Conservation (phyloP, 345 rosid species). For the Murraya paniculata region DNA sequence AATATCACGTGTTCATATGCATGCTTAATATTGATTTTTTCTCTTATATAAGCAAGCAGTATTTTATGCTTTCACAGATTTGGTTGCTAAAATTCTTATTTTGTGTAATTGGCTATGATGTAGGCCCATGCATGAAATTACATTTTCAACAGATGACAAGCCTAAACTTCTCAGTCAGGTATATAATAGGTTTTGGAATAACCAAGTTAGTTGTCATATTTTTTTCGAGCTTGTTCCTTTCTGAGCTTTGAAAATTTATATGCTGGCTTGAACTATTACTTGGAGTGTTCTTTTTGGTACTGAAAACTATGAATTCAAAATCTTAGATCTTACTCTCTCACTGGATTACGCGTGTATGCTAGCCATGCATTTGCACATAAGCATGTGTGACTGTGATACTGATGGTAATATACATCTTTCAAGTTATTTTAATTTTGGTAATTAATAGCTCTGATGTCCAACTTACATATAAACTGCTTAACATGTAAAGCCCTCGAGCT, state of each 20-base stretch:
- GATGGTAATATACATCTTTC: background rate
- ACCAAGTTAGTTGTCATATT: constrained; percentile 6
- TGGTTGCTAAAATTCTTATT: constrained; percentile 17
- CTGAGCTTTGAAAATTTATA: constrained; percentile 5
- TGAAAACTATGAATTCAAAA: constrained; percentile 2
- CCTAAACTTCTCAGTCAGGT: constrained; percentile 98
- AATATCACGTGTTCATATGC: background rate
- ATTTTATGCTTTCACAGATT: background rate
- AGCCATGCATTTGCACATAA: background rate
- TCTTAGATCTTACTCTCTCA: background rate
- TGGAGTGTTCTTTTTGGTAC: constrained; percentile 1
- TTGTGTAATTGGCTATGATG: constrained; percentile 26
- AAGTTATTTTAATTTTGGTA: background rate
- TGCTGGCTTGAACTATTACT: background rate
- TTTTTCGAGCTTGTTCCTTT: constrained; percentile 7
- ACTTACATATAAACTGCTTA: background rate
- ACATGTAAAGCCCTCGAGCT: background rate
- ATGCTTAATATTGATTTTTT: background rate
- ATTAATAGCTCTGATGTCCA: background rate
- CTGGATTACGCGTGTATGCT: background rate
- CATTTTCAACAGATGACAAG: constrained; percentile 87
- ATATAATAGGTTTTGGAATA: constrained; percentile 18
- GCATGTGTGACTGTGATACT: background rate
- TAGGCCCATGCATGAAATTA: constrained; percentile 97
- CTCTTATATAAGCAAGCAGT: background rate